Conservation (phyloP, 2,329 filamentous ascomycete genomes). For the Aureobasidium melanogenum region DNA sequence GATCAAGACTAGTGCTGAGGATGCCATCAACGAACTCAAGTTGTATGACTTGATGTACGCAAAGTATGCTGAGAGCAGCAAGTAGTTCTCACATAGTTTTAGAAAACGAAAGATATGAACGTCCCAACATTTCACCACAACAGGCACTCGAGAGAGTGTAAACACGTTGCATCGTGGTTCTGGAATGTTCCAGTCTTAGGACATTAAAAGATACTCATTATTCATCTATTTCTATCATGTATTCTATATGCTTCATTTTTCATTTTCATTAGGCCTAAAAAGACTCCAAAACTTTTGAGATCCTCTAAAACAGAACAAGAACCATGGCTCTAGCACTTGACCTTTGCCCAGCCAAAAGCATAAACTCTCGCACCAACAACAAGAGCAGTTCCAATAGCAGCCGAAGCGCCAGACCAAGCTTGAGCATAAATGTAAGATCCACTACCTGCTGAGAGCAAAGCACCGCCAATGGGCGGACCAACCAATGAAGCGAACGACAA, state of each 20-base stretch:
- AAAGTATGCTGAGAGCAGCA: conserved; percentile 13
- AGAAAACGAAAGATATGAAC: no score
- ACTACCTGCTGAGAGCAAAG: conserved; percentile 31
- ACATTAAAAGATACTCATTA: not conserved
- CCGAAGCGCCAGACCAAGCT: conserved; percentile 30
- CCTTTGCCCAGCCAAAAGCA: conserved; percentile 19
- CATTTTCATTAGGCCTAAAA: not conserved
- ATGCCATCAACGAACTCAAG: conserved; percentile 35
- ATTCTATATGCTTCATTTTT: no score
- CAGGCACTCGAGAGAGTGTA: no score
- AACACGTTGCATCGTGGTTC: no score
- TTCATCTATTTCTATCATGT: not conserved
- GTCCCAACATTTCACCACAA: no score
- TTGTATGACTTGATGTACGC: conserved; percentile 24
- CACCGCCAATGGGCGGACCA: conserved; percentile 40
- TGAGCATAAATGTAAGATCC: conserved; percentile 36
- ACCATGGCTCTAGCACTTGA: not conserved
- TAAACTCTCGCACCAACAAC: conserved; percentile 19
- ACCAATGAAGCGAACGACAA: conserved; percentile 37
- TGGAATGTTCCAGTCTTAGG: not conserved
- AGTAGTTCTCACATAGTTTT: not conserved
- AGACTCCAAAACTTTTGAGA: not conserved
- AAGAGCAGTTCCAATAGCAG: conserved; percentile 15
- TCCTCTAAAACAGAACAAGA: not conserved
- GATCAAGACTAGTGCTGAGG: conserved; percentile 33